Conservation (phyloP, 2,329 filamentous ascomycete genomes). For the Hymenotorrendiella dingleyae region DNA sequence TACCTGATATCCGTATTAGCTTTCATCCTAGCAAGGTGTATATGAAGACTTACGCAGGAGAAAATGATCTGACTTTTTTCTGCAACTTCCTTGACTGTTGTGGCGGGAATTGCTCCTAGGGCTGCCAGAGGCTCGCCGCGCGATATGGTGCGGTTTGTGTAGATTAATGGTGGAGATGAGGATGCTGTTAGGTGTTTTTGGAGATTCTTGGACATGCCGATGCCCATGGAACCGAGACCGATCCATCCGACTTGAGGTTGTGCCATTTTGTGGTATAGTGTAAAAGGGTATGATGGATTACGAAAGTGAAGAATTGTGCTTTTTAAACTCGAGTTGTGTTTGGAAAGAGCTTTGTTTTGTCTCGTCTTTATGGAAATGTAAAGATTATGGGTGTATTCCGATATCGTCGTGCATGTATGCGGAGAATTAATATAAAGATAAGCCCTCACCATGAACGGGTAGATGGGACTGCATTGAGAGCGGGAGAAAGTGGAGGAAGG, state of each 20-base stretch:
- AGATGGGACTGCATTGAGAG: too few relatives aligned
- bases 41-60: constrained; percentile 10
- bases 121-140: constrained; percentile 33
- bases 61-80: constrained; percentile 35
- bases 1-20: constrained; percentile 24
- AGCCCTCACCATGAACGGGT: too few relatives aligned
- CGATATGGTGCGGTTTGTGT: constrained; percentile 36
- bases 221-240: constrained; percentile 26
- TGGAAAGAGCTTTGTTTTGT: too few relatives aligned
- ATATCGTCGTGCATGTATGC: too few relatives aligned
- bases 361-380: too few relatives aligned
- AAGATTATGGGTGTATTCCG: too few relatives aligned
- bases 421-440: too few relatives aligned
- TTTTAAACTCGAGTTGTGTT: too few relatives aligned
- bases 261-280: too few relatives aligned
- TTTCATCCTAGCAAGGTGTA: constrained; percentile 30
- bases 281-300: too few relatives aligned
- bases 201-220: constrained; percentile 23
- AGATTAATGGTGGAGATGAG: constrained; percentile 27
- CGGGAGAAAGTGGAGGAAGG: too few relatives aligned
- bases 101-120: constrained; percentile 30
- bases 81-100: constrained; percentile 27
- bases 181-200: constrained; percentile 22
- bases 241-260: constrained; percentile 26
- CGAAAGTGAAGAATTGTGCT: too few relatives aligned